Conservation (phyloP, 148 eudicot genomes). For the Rhododendron vialii region DNA sequence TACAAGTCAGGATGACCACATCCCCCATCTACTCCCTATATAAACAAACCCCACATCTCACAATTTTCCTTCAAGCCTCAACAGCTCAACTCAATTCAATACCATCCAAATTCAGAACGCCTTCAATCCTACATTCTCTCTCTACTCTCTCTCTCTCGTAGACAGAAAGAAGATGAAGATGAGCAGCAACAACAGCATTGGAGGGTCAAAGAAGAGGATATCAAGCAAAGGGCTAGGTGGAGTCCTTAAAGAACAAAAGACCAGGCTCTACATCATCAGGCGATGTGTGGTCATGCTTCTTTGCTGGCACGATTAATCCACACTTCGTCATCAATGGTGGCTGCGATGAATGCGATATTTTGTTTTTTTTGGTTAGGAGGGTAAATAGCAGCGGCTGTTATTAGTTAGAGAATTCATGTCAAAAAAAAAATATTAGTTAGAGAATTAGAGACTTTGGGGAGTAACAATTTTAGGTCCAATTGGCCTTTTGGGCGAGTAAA, state of each 20-base stretch:
- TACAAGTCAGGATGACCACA: slow-evolving; percentile 35
- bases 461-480: not conserved
- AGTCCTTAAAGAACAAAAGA: slow-evolving; percentile 48
- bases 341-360: not conserved
- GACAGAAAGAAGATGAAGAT: slow-evolving; percentile 38
- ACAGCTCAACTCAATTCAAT: slow-evolving; percentile 3
- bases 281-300: slow-evolving; percentile 97
- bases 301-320: slow-evolving; percentile 74
- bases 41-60: slow-evolving; percentile 8
- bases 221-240: slow-evolving; percentile 66
- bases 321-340: slow-evolving; percentile 19
- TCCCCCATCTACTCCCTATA: slow-evolving; percentile 15
- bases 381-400: not conserved
- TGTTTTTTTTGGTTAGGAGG: not conserved
- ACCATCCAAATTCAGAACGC: not conserved
- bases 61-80: slow-evolving; percentile 16
- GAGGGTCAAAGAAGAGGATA: slow-evolving; percentile 57
- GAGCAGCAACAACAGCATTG: slow-evolving; percentile 34
- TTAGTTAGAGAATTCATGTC: not conserved
- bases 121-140: not conserved
- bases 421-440: not conserved
- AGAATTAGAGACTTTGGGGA: not conserved
- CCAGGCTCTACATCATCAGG: slow-evolving; percentile 57
- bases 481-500: not conserved
- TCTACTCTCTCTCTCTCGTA: not conserved